phyloP scores from a whole-genome alignment of 192 early-diverging fungal species.

The Glomus cerebriforme region DNA sequence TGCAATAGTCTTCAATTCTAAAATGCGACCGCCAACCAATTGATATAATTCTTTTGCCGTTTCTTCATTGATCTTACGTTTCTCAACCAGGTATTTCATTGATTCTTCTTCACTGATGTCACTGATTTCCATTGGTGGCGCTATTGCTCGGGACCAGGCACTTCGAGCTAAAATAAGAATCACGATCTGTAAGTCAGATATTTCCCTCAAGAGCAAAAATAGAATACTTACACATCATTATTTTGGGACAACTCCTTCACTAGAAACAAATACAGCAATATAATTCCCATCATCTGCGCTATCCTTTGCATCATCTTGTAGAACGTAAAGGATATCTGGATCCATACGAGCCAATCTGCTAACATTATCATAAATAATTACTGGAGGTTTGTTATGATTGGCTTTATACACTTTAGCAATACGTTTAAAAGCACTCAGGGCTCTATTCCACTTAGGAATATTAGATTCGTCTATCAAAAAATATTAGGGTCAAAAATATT shows the following conservation, averaged over 20 bases:
- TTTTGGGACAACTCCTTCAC: constrained; percentile 18
- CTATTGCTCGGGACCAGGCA: constrained; percentile 26
- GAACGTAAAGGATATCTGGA: constrained; percentile 6
- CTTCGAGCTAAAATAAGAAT: not conserved
- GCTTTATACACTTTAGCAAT: not conserved
- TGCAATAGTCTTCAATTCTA: constrained; percentile 14
- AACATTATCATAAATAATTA: constrained; percentile 20
- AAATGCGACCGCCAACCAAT: constrained; percentile 24
- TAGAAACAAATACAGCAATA: constrained; percentile 12
- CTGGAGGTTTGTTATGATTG: constrained; percentile 18
- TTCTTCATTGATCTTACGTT: not conserved
- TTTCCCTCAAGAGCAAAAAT: not conserved
- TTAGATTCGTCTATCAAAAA: too few relatives aligned
- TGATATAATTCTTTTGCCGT: constrained; percentile 13
- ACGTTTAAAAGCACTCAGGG: not conserved
- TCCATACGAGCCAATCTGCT: not conserved
- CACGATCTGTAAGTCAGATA: not conserved
- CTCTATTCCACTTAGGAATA: not conserved
- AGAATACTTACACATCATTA: constrained; percentile 21
- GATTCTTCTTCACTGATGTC: constrained; percentile 26
- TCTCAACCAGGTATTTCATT: constrained; percentile 20
- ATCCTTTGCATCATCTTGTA: constrained; percentile 30
- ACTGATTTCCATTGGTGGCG: constrained; percentile 15
- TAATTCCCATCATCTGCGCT: constrained; percentile 16
- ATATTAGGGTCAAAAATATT: not conserved